Evolutionary conservation across 257 asterid species (phyloP).

Genomic region (Mitragyna speciosa): DNA sequence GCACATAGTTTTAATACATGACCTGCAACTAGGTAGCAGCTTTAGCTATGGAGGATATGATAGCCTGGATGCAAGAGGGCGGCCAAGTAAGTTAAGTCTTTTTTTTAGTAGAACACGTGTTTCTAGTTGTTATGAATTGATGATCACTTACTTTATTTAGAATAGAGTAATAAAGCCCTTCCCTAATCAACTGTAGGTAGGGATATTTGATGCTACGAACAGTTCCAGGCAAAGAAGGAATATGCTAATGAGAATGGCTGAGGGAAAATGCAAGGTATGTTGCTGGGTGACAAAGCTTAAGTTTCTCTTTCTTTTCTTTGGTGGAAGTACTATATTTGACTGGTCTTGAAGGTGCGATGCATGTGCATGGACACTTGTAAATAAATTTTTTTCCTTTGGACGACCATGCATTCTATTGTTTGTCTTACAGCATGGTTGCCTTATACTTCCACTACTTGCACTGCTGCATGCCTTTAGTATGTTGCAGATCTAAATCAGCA

Average conservation of each 20-base stretch:
- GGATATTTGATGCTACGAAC: conserved; percentile 96
- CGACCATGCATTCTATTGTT: not conserved
- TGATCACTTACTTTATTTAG: no score
- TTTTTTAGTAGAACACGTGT: conserved; percentile 17
- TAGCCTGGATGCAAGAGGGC: conserved; percentile 99
- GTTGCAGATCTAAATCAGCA: conserved; percentile 21
- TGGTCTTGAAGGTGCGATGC: not conserved
- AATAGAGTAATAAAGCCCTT: no score
- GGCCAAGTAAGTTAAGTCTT: conserved; percentile 68
- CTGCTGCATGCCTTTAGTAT: conserved; percentile 16
- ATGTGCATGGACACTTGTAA: not conserved
- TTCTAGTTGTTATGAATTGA: conserved; percentile 29
- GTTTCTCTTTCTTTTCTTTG: not conserved
- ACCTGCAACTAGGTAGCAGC: conserved; percentile 98
- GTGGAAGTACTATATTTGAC: not conserved
- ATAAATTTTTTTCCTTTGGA: not conserved
- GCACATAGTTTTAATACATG: conserved; percentile 73
- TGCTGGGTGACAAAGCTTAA: not conserved
- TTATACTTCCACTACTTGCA: no score
- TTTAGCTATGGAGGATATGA: conserved; percentile 99
- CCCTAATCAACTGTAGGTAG: conserved; percentile 60
- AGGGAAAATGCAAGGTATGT: conserved; percentile 94
- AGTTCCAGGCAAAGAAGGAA: conserved; percentile 85
- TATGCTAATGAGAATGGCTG: conserved; percentile 97
- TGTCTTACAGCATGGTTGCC: not conserved